Percentiles rank a stretch among this genome's conserved stretches.
Conservation (phyloP, 2,329 filamentous ascomycete species). For the Chaetomium globosum region DNA sequence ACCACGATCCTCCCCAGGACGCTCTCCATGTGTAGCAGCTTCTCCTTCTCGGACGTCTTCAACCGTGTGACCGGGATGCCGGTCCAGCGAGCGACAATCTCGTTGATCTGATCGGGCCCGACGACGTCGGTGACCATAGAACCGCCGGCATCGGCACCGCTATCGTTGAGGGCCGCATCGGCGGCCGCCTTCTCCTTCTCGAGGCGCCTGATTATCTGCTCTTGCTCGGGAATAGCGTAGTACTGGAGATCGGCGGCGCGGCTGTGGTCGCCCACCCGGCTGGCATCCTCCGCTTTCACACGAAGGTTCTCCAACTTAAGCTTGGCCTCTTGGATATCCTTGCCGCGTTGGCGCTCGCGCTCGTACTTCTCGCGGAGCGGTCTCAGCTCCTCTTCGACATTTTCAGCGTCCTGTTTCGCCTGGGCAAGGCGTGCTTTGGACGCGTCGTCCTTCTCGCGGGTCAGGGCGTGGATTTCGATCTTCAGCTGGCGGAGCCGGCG, state of each 20-base stretch:
- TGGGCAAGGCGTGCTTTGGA: constrained; percentile 80
- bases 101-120: constrained; percentile 97
- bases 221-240: constrained; percentile 93
- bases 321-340: constrained; percentile 91
- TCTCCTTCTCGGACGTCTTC: constrained; percentile 95
- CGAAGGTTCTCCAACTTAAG: constrained; percentile 90
- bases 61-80: constrained; percentile 94
- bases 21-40: constrained; percentile 96
- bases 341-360: constrained; percentile 85
- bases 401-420: constrained; percentile 87
- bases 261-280: constrained; percentile 78
- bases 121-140: constrained; percentile 90
- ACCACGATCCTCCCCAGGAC: constrained; percentile 82
- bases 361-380: constrained; percentile 95
- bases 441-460: constrained; percentile 91
- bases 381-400: constrained; percentile 88
- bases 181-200: constrained; percentile 79
- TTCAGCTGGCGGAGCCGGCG: constrained; percentile 85
- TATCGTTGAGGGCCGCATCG: constrained; percentile 68
- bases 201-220: constrained; percentile 75
- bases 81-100: constrained; percentile 97
- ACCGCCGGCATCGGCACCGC: constrained; percentile 60
- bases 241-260: constrained; percentile 94
- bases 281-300: constrained; percentile 91
- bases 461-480: constrained; percentile 94